Evolutionary conservation across 257 asterid genomes (phyloP).

Genomic region (Lithospermum erythrorhizon): DNA sequence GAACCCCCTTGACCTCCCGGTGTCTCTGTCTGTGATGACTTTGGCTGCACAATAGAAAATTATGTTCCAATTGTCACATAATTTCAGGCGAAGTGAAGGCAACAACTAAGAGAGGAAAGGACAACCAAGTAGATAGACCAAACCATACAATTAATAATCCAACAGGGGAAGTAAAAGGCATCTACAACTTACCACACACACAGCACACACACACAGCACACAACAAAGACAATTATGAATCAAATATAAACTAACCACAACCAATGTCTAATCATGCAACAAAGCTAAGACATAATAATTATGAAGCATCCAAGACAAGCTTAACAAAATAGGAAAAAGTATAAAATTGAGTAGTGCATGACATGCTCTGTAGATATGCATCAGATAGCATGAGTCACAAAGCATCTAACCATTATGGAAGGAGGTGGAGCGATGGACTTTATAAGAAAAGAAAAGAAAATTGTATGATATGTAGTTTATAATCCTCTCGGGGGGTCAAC

Average conservation of each 20-base stretch:
- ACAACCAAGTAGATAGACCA: not conserved
- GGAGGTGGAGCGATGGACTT: no score
- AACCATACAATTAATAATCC: not conserved
- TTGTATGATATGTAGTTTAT: no score
- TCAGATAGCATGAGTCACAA: constrained; percentile 45
- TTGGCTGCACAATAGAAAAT: constrained; percentile 29
- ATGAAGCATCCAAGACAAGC: not conserved
- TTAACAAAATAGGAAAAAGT: not conserved
- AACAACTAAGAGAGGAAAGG: no score
- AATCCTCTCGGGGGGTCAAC: no score
- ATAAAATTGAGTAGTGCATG: constrained; percentile 12
- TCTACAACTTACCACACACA: not conserved
- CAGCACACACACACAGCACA: no score
- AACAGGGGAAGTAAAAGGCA: not conserved
- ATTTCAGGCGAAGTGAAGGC: not conserved
- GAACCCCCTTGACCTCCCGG: constrained; percentile 72
- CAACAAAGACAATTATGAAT: not conserved
- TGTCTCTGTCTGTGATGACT: constrained; percentile 65
- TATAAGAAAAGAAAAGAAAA: no score
- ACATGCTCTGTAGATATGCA: constrained; percentile 73
- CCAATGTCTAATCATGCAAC: not conserved
- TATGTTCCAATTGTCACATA: no score
- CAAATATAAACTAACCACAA: not conserved
- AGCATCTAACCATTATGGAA: no score
- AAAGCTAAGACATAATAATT: not conserved